Evolutionary conservation across 2,329 filamentous ascomycete genomes (phyloP), one percentile per base, ranked within the genome.

Genomic region (Alternaria sp.): DNA sequence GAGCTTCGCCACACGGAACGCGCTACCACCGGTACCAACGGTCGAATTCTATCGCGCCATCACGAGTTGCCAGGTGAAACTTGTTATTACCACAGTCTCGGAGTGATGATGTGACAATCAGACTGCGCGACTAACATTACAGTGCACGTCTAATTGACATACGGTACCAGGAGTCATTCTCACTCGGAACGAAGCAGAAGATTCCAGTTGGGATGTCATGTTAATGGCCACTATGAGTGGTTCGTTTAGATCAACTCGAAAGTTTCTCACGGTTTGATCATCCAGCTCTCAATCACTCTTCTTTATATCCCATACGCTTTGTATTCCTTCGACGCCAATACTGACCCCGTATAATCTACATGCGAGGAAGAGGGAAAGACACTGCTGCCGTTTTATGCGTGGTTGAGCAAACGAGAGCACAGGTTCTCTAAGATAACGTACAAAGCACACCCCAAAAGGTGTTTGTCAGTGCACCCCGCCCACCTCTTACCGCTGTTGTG

Each of bases 1-100:
- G 44, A 51, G 28, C 30, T 39, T 59, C 38, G 44, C 51, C 24
- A 46, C 43, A 7, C 51, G n/a, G 49, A 44, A 34, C 20, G 38
- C 20, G 48, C 32, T 51, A 39, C 24, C 28, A 32, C 34, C 24
- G n/a, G 11, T 22, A 28, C 16, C 18, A 48, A 48, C 46, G 12
- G 14, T 34, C 20, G 30, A 34, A 20, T 18, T 2, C 46, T 39
- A 51, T 39, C 48, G 34, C 34, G 9, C 1, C 12, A 24, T 51
- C 24, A 22, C 34, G 7, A 22, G 34, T 30, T 51, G 12, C 49
- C 34, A 51, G 7, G 7, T 5, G 22, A 32, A 51, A 51, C 3
- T 2, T 36, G 36, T 18, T 12, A 7, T 34, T 51, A 39, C 18
- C 22, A n/a, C 46, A 18, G 39, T 18, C 22, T 18, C 34, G 6